Base-by-base conservation (phyloP, 305 asterid genomes). In the Solanum hybrid region DNA sequence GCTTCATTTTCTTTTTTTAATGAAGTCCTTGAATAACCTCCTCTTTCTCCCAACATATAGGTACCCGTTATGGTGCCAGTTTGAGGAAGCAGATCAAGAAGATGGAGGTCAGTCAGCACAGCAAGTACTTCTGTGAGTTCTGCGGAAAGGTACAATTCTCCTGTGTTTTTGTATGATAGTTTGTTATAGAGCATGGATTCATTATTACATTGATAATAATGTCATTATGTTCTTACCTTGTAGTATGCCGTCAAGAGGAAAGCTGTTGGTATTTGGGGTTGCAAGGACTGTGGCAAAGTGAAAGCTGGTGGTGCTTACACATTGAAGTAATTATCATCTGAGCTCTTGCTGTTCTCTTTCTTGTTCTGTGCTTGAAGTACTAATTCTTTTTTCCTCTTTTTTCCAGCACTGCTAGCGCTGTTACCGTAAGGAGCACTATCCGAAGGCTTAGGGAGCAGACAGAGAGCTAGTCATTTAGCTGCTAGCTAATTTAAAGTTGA, bases 361-460 rank as follows among this genome's bases (percentile, higher is more conserved):
- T 39, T 73, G 11, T 9, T 14, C 6, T 11, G 6, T 57, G 65
- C 45, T 26, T 27, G 0, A 76, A 36, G 76, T 3, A 36, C 76
- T 10, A 37, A 89, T 90, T 17, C 90, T n/a, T 77, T 33, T 36
- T 37, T 2, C 61, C 20, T 10, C 89, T 24, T 31, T 89, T 90
- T 93, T 87, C 86, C 95, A 96, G 97, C 94, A 96, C 98, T 87
- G 98, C 99, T 10, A 95, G 98, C 90, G 98, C 96, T 17, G 98
- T 96, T 90, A 96, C 98, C 0, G 99, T 96, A 37, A 93, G 98
- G 94, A 96, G 99, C 94, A 96, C 99, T 88, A 96, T 96, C 91
- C 93, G 98, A 87, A 94, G 98, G 96, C 90, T 96, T 93, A 94
- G 98, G 94, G 98, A 96, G 96, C 96, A 94, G 93, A 96, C 98